Base-by-base conservation (phyloP, 139 green algal species). In the Asterochloris sp. region DNA sequence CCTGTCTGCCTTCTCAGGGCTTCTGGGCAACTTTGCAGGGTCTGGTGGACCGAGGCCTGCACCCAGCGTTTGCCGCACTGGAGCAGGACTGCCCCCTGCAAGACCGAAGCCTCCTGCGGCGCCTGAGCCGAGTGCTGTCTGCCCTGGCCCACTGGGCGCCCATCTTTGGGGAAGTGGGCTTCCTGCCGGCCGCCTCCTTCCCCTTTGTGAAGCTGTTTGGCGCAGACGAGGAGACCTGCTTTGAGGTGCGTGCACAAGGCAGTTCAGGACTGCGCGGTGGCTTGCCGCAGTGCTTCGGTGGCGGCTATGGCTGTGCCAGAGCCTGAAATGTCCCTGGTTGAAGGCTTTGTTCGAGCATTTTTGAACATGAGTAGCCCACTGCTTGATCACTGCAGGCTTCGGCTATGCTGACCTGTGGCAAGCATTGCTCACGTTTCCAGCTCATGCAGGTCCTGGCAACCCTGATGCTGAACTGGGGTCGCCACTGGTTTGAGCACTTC, bases 191-290 rank as follows among this genome's bases (percentile, higher is more conserved):
- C 69, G 75, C 92, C 62, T 87, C 85, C 9, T 93, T 94, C 81
- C 90, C 91, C 2, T 91, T 95, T 77, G 89, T 95, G 10, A 89
- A 92, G 74, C 74, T 92, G 23, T 90, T 88, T 62, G 88, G 84
- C 17, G 62, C 82, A 82, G 78, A 82, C 63, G 21, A 73, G 63
- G 78, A 82, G 63, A 82, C 61, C 27, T 74, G 62, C 26, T 82
- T 82, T 74, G 78, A 82, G 78, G 78, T 82, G 21, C 4, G 38
- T 6, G 38, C 38, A 54, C 38, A 6, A 54, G 38, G 38, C 38
- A 54, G 38, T 54, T 6, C 38, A 54, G 38, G 38, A 54, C 38
- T 54, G 38, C 38, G 6, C 38, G 6, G 38, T 54, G 38, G 38
- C 38, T 54, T 54, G 38, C 38, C 38, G 6, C 38, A 54, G 38